Evolutionary conservation across 306 rosid species (phyloP), one percentile per base, ranked within the genome.

Genomic region (Trifolium repens): DNA sequence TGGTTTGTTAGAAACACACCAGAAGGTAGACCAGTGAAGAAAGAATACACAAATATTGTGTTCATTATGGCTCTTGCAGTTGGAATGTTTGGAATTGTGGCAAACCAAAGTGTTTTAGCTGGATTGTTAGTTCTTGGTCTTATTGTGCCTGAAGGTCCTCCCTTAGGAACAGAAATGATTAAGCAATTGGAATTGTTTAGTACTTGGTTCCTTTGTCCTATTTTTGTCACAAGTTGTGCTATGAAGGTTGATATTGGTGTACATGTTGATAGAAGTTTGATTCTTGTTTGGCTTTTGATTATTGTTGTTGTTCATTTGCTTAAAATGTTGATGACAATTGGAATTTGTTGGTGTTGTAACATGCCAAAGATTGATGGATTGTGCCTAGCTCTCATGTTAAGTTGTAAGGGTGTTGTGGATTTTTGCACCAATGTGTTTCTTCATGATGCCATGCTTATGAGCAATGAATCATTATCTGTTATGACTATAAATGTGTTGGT

Each of bases 81-180:
- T 0, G 81, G 76, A n/a, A n/a, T 34, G 0, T 17, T 81, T 0
- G 86, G 83, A 34, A 0, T 8, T 1, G 8, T 5, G 0, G 4
- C 34, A 14, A 35, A 69, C 32, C 89, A 78, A 14, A 19, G 71
- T 7, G 59, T 81, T 37, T 9, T 78, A 26, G 73, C 67, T 10
- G 93, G 96, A 1, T 46, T 89, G 0, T 7, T 67, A 1, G 1
- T 90, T 1, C 11, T 85, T 6, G 96, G 96, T 10, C 71, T 90
- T 77, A 73, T 72, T 4, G 83, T 88, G 7, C 92, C 93, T 0
- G 88, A 81, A 46, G 96, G 96, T 79, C 88, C 86, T 17, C 91
- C 91, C 0, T 9, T 86, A 24, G 96, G 91, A 16, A 77, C 88
- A 3, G 85, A 88, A 24, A 13, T 90, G 19, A 78, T 86, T 0